Conservation (phyloP, 257 asterid genomes). For the Solanum neorickii region DNA sequence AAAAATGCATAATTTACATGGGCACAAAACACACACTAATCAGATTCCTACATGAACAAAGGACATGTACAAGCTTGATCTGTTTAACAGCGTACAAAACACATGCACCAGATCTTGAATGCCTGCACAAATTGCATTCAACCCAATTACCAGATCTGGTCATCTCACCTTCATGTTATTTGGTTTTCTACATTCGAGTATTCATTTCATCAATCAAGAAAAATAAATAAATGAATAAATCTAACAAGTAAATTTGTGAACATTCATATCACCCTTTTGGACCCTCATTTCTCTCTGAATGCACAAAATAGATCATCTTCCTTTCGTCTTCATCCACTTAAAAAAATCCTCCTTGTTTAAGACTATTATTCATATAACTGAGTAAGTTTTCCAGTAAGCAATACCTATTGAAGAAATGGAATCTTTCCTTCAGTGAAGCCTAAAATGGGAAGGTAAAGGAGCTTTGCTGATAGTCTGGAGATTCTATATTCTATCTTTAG, state of each 20-base stretch:
- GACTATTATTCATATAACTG: not conserved
- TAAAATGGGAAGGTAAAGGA: not conserved
- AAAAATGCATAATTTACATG: not conserved
- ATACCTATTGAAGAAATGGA: not conserved
- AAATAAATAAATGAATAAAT: not conserved
- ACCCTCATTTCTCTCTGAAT: not conserved
- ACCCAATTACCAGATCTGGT: not conserved
- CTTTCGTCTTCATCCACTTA: not conserved
- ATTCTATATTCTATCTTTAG: not conserved
- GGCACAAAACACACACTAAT: not conserved
- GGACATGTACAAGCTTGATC: not conserved
- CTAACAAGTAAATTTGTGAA: not conserved
- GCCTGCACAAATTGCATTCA: not conserved
- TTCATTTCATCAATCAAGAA: not conserved
- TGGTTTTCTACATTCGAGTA: not conserved
- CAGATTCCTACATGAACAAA: not conserved
- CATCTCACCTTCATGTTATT: not conserved
- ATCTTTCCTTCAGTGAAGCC: not conserved
- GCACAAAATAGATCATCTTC: not conserved
- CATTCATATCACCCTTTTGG: not conserved
- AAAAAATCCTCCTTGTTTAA: not conserved
- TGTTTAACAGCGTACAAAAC: not conserved
- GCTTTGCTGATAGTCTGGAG: not conserved
- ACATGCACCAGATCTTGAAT: not conserved
- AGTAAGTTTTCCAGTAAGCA: not conserved